Percentiles rank a stretch among this genome's conserved stretches.
phyloP scores from a whole-genome alignment of 257 asterid genomes.

The Mitragyna speciosa region DNA sequence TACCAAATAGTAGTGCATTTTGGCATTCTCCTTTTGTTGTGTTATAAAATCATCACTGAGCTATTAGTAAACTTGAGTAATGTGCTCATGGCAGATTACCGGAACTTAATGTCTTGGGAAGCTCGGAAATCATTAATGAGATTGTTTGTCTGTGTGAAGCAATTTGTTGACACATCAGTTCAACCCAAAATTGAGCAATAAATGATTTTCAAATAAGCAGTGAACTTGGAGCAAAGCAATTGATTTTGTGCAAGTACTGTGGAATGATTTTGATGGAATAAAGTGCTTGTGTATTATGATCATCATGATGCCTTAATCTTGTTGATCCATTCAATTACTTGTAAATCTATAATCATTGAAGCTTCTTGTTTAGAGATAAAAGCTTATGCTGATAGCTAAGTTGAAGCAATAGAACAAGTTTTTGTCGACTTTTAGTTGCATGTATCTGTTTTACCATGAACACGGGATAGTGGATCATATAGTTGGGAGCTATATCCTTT shows the following conservation, averaged over 20 bases:
- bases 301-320: not conserved
- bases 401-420: not conserved
- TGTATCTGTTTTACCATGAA: not conserved
- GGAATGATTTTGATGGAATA: not conserved
- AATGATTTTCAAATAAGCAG: not conserved
- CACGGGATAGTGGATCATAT: not conserved
- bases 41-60: not conserved
- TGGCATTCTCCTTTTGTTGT: not conserved
- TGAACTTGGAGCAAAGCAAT: not conserved
- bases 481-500: not conserved
- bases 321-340: not conserved
- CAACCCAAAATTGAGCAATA: not conserved
- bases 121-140: not conserved
- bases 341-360: not conserved
- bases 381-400: not conserved
- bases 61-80: not conserved
- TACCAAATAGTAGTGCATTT: not conserved
- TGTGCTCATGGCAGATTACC: not conserved
- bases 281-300: not conserved
- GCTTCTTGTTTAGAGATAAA: not conserved
- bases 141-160: not conserved
- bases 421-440: not conserved
- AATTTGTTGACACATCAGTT: not conserved
- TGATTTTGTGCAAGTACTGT: not conserved
- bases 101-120: not conserved